Evolutionary conservation across 2,329 filamentous ascomycete genomes (phyloP).

Genomic region (Monosporascus sp.): DNA sequence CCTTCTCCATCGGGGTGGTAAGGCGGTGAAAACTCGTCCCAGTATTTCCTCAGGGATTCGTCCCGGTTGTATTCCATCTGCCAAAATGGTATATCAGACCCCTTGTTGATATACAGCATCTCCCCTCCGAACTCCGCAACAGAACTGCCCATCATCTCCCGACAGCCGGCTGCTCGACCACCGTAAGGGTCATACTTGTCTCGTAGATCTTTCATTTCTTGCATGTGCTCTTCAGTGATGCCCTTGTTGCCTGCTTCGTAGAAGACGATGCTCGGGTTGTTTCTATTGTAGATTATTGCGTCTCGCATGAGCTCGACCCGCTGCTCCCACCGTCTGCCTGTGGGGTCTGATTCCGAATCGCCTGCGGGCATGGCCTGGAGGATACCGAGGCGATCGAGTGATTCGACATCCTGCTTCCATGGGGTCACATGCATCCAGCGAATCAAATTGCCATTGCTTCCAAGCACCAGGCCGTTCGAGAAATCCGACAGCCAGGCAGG

Average conservation of each 20-base stretch:
- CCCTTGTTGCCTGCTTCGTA: slow-evolving; percentile 1
- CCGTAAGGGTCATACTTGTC: background rate
- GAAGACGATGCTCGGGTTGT: background rate
- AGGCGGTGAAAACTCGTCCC: background rate
- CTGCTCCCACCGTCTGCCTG: background rate
- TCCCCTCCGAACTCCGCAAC: background rate
- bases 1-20: background rate
- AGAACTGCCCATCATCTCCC: background rate
- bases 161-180: background rate
- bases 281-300: slow-evolving; percentile 1
- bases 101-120: slow-evolving; percentile 1
- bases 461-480: background rate
- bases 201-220: slow-evolving; percentile 1
- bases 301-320: background rate
- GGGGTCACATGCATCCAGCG: slow-evolving; percentile 1
- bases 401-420: slow-evolving; percentile 1
- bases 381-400: background rate
- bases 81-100: background rate
- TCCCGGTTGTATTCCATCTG: slow-evolving; percentile 1
- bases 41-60: background rate
- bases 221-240: background rate
- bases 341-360: background rate
- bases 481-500: slow-evolving; percentile 1
- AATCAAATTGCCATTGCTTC: background rate
- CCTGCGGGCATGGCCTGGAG: background rate